These are phyloP conservation scores for Ophiostoma quercus DNA, from an alignment of 2,329 filamentous ascomycete species.

Conservation along the genomic window DNA sequence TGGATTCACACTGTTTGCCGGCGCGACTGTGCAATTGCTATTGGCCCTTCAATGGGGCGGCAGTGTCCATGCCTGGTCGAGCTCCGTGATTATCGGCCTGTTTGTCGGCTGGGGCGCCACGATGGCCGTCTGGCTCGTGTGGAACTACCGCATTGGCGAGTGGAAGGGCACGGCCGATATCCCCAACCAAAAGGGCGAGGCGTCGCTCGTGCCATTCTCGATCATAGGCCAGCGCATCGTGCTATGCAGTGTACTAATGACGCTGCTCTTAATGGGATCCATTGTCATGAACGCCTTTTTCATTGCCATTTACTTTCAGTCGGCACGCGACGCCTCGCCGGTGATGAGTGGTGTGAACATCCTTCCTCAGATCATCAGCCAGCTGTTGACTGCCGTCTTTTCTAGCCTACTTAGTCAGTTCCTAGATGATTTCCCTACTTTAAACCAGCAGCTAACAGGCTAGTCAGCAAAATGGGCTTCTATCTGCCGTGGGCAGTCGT, in stretches of 20 bases:
- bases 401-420: background rate
- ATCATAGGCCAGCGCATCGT: background rate
- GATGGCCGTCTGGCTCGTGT: background rate
- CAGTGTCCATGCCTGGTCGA: background rate
- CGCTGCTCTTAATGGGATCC: background rate
- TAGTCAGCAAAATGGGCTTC: background rate
- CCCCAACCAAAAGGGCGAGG: background rate
- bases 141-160: background rate
- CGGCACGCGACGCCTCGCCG: background rate
- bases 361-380: background rate
- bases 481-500: background rate
- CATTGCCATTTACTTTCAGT: background rate
- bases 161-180: background rate
- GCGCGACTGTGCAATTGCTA: background rate
- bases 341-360: background rate
- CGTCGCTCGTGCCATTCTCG: background rate
- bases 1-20: background rate
- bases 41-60: background rate
- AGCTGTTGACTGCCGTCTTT: background rate
- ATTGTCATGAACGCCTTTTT: background rate
- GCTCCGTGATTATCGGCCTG: background rate
- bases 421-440: background rate
- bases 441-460: background rate
- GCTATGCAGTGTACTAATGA: background rate
- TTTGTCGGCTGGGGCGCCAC: background rate